These are phyloP conservation scores for Scleromitrula shiraiana DNA, from an alignment of 2,329 filamentous ascomycete genomes.

Conservation along the genomic window DNA sequence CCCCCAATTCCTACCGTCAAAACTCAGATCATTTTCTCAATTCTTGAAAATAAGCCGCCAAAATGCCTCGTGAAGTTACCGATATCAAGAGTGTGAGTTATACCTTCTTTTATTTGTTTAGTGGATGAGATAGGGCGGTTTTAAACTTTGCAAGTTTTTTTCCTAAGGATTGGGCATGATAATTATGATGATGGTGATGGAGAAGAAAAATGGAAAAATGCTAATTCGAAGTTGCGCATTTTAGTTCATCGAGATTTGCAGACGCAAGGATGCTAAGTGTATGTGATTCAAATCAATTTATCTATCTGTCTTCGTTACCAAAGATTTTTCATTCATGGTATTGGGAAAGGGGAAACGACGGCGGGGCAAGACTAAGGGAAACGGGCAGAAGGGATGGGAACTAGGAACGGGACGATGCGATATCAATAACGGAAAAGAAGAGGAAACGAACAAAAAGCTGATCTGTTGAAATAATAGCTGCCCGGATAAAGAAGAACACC, in stretches of 20 bases:
- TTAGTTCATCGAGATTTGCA: conserved; percentile 99
- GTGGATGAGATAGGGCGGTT: too few relatives aligned
- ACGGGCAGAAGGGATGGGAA: background rate
- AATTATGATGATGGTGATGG: background rate
- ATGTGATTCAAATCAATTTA: conserved; percentile 42
- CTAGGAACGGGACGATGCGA: background rate
- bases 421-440: too few relatives aligned
- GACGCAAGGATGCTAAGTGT: conserved; percentile 99
- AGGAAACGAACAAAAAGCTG: conserved; percentile 47
- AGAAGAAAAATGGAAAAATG: background rate
- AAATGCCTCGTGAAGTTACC: conserved; percentile 95
- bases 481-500: conserved; percentile 94
- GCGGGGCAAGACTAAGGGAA: background rate
- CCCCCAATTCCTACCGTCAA: conserved; percentile 3
- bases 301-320: background rate
- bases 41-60: conserved; percentile 45
- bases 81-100: conserved; percentile 80
- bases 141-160: too few relatives aligned
- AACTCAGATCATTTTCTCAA: conserved; percentile 14
- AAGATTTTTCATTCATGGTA: background rate
- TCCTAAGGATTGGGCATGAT: background rate
- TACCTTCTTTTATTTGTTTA: background rate
- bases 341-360: background rate
- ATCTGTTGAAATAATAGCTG: conserved; percentile 85
- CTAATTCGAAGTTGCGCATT: conserved; percentile 8